Conservation (phyloP, 768 basidiomycete genomes). For the Suillus fuscotomentosus region DNA sequence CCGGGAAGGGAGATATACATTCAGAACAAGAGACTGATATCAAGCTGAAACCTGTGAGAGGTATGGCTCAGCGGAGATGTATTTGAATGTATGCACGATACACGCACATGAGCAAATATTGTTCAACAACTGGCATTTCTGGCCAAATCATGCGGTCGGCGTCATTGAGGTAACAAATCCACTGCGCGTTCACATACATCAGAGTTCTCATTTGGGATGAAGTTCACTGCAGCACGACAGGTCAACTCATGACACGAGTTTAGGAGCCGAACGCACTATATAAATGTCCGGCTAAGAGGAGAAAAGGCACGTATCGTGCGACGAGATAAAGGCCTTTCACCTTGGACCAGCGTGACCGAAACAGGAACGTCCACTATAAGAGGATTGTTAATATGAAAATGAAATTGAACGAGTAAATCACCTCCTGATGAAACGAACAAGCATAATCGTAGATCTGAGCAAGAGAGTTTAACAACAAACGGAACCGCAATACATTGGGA, state of each 20-base stretch:
- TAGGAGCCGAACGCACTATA: background rate
- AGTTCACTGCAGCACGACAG: background rate
- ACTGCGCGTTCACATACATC: background rate
- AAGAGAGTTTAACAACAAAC: background rate
- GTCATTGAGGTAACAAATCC: background rate
- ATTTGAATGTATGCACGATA: background rate
- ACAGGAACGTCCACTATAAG: background rate
- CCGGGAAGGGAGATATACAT: background rate
- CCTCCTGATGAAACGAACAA: background rate
- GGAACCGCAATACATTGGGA: background rate
- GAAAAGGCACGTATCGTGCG: background rate
- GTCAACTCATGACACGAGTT: background rate
- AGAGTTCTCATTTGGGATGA: background rate
- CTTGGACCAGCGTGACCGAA: background rate
- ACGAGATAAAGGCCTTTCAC: conserved; percentile 1
- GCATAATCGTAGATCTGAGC: background rate
- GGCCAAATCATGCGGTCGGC: background rate
- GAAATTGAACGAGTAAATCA: background rate
- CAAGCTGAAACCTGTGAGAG: background rate
- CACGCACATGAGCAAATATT: background rate
- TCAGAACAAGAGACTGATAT: conserved; percentile 1
- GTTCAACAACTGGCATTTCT: conserved; percentile 1
- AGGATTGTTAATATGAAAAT: background rate
- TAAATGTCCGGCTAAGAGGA: background rate
- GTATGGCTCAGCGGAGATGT: background rate